Evolutionary conservation across 2,329 filamentous ascomycete genomes (phyloP).

Genomic region (Stachybotrys chlorohalonatus): DNA sequence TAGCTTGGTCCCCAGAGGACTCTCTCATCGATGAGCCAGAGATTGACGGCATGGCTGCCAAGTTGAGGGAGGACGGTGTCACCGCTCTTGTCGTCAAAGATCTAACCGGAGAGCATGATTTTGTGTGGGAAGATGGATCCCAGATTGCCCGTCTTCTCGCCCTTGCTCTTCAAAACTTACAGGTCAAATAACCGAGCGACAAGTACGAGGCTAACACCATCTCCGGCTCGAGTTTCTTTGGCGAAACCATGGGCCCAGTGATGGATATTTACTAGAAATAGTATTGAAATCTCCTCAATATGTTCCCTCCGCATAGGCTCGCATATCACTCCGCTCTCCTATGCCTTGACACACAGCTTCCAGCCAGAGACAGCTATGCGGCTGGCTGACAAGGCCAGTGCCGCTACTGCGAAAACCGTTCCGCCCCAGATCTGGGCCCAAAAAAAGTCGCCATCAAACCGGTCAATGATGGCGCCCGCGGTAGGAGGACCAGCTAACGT

Average conservation of each 20-base stretch:
- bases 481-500: constrained; percentile 34
- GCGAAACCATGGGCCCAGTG: too few relatives aligned
- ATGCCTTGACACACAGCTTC: constrained; percentile 23
- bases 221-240: not conserved
- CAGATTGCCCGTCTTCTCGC: constrained; percentile 42
- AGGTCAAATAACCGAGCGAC: not conserved
- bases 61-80: constrained; percentile 31
- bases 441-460: constrained; percentile 26
- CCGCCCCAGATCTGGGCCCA: constrained; percentile 40
- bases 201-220: not conserved
- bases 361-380: constrained; percentile 26
- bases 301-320: not conserved
- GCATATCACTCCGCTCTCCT: not conserved
- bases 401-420: constrained; percentile 25
- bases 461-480: constrained; percentile 35
- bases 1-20: constrained; percentile 39
- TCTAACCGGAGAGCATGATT: constrained; percentile 51
- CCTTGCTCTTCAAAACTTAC: constrained; percentile 13
- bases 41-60: constrained; percentile 43
- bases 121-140: constrained; percentile 51
- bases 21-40: constrained; percentile 47
- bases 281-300: not conserved
- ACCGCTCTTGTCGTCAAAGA: constrained; percentile 24
- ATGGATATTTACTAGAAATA: too few relatives aligned
- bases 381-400: constrained; percentile 20